Evolutionary conservation across 2,329 filamentous ascomycete genomes (phyloP).

Genomic region (Fusarium sulawesiense): DNA sequence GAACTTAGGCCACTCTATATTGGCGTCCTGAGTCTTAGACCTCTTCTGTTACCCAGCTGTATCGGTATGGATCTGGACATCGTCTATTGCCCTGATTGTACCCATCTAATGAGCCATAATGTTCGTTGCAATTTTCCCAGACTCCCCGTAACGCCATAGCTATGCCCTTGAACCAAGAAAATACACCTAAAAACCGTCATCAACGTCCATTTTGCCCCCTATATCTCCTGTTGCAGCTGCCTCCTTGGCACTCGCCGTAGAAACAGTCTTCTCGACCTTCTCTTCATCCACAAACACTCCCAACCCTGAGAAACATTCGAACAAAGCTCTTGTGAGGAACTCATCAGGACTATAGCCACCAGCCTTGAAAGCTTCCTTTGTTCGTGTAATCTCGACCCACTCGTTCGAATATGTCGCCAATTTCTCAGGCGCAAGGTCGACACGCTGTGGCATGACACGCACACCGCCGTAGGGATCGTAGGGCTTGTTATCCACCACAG

Average conservation of each 20-base stretch:
- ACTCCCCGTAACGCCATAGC: conserved; percentile 43
- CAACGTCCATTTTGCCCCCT: conserved; percentile 60
- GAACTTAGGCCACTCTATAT: background rate
- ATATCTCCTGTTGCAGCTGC: conserved; percentile 50
- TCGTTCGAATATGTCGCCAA: conserved; percentile 78
- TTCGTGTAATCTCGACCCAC: conserved; percentile 75
- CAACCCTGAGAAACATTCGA: conserved; percentile 90
- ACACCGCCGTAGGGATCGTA: conserved; percentile 92
- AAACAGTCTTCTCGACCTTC: conserved; percentile 56
- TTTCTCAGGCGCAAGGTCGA: conserved; percentile 61
- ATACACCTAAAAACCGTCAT: conserved; percentile 57
- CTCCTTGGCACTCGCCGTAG: conserved; percentile 52
- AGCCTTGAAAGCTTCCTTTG: conserved; percentile 73
- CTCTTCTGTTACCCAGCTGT: no score
- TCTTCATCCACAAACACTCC: conserved; percentile 90
- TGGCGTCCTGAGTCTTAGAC: background rate
- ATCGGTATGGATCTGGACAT: no score
- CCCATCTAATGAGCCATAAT: conserved; percentile 6
- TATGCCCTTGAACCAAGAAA: conserved; percentile 32
- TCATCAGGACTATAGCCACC: conserved; percentile 87
- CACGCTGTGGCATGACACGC: conserved; percentile 75
- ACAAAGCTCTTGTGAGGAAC: conserved; percentile 83
- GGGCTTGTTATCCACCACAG: conserved; percentile 70
- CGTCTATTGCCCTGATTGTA: no score
- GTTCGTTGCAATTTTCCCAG: background rate